Conservation (phyloP, 768 basidiomycete genomes). For the Pleurotus giganteus region DNA sequence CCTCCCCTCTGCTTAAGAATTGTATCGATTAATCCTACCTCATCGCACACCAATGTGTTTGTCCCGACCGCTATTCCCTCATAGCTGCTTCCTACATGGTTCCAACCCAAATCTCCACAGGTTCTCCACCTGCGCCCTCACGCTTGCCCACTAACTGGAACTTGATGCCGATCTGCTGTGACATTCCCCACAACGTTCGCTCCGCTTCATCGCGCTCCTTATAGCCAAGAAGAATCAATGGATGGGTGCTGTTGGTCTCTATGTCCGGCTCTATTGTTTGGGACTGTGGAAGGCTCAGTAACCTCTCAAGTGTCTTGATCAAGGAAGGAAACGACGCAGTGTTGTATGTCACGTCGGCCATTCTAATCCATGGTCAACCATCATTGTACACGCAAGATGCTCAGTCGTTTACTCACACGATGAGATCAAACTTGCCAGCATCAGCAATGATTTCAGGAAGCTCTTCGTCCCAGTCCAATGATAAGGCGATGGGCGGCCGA, state of each 20-base stretch:
- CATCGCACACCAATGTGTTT: too few relatives aligned
- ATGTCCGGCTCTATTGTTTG: conserved; percentile 6
- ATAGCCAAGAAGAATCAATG: conserved; percentile 71
- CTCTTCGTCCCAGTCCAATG: conserved; percentile 70
- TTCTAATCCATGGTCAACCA: conserved; percentile 41
- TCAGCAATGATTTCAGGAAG: conserved; percentile 44
- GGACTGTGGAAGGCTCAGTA: conserved; percentile 32
- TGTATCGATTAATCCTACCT: too few relatives aligned
- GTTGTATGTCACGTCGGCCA: conserved; percentile 94
- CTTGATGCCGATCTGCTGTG: conserved; percentile 45
- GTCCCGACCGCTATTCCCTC: too few relatives aligned
- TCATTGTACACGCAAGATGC: not conserved
- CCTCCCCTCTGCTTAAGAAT: too few relatives aligned
- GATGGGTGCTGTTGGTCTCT: conserved; percentile 4
- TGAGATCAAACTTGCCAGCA: conserved; percentile 50
- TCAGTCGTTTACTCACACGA: conserved; percentile 53
- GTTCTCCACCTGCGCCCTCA: conserved; percentile 57
- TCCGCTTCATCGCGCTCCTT: conserved; percentile 83
- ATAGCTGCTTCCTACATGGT: not conserved
- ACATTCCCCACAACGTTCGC: conserved; percentile 69
- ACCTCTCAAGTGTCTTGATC: conserved; percentile 56
- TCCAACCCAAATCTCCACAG: conserved; percentile 74
- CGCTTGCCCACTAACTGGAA: conserved; percentile 56
- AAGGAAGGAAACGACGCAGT: conserved; percentile 80
- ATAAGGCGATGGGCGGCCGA: conserved; percentile 29